phyloP scores from a whole-genome alignment of 805 yeast genomes.

The Wickerhamomyces bovis region DNA sequence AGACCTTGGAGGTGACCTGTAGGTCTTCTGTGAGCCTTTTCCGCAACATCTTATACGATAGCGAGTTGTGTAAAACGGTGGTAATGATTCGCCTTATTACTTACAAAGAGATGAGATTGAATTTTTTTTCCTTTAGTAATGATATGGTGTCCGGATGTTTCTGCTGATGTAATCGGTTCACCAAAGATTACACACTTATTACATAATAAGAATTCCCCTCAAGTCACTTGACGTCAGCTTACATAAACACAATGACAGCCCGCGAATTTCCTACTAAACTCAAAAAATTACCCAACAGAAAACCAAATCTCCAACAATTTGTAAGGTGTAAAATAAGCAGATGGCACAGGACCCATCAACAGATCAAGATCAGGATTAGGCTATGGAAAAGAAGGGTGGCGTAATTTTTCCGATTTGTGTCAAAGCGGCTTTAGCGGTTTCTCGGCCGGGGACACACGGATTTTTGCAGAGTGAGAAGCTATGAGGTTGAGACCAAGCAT shows the following conservation, averaged over 20 bases:
- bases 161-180: neutral
- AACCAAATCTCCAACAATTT: neutral
- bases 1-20: slow-evolving; percentile 80
- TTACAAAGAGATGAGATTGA: neutral
- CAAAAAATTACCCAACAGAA: neutral
- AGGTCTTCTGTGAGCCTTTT: slow-evolving; percentile 46
- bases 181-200: too few relatives aligned
- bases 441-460: too few relatives aligned
- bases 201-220: neutral
- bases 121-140: neutral
- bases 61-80: neutral
- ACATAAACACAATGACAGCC: neutral
- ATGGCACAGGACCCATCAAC: too few relatives aligned
- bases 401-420: too few relatives aligned
- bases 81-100: neutral
- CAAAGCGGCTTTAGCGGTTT: too few relatives aligned
- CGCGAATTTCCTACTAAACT: neutral
- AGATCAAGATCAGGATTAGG: too few relatives aligned
- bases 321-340: too few relatives aligned
- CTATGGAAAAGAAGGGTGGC: too few relatives aligned
- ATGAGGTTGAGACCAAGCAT: too few relatives aligned
- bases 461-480: too few relatives aligned
- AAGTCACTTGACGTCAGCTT: neutral
- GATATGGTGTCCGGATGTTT: neutral
- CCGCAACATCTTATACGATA: slow-evolving; percentile 1